phyloP scores from a whole-genome alignment of 345 rosid genomes.

The Salix arbutifolia region DNA sequence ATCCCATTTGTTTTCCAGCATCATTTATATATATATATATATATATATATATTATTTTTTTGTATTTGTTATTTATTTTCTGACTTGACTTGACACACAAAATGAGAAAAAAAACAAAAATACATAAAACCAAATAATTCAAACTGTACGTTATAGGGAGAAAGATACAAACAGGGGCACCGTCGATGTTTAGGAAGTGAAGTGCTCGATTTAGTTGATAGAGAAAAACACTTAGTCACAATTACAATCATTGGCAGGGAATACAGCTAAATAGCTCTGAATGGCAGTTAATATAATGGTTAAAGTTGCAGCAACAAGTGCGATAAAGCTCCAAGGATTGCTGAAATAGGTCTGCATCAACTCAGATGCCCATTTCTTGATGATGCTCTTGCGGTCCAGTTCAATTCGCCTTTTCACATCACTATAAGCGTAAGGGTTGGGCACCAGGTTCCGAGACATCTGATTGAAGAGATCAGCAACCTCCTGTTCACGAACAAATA shows the following conservation, averaged over 20 bases:
- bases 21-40: too few species aligned
- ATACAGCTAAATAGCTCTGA: neutral
- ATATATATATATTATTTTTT: too few species aligned
- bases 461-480: conserved; percentile 15
- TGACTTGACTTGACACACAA: too few species aligned
- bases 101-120: too few species aligned
- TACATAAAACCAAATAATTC: too few species aligned
- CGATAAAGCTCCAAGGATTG: neutral
- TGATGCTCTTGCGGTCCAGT: neutral
- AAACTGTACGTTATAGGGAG: too few species aligned
- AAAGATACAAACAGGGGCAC: too few species aligned
- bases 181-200: too few species aligned
- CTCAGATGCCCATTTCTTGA: neutral
- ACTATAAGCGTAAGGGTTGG: neutral
- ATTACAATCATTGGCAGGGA: neutral
- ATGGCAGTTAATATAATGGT: neutral
- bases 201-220: too few species aligned
- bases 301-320: neutral
- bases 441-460: conserved; percentile 16
- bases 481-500: conserved; percentile 16
- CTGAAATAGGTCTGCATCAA: conserved; percentile 1
- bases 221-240: too few species aligned
- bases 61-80: too few species aligned
- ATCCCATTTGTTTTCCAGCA: too few species aligned
- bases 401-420: neutral